Evolutionary conservation across 257 asterid genomes (phyloP).

Genomic region (Oldenlandia corymbosa): DNA sequence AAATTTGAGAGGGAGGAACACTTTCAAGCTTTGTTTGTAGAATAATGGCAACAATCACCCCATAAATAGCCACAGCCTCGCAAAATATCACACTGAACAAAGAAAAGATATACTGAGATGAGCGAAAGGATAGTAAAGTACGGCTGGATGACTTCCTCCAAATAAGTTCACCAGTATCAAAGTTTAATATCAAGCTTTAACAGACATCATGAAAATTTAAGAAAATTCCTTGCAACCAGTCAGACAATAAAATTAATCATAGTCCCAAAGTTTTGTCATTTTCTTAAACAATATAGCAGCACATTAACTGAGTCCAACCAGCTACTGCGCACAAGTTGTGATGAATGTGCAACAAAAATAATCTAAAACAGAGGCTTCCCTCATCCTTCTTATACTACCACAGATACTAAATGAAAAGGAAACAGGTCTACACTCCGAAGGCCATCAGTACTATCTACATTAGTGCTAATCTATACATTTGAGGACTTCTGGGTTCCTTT

Average conservation of each 20-base stretch:
- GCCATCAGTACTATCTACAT: not conserved
- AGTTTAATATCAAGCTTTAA: not conserved
- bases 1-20: constrained; percentile 65
- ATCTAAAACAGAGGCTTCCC: not conserved
- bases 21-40: constrained; percentile 97
- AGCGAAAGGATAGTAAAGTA: not conserved
- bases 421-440: not conserved
- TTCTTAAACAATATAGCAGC: no score
- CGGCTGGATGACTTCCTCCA: not conserved
- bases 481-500: not conserved
- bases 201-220: not conserved
- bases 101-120: constrained; percentile 9
- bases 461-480: not conserved
- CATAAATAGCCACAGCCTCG: constrained; percentile 98
- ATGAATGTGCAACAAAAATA: not conserved
- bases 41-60: constrained; percentile 97
- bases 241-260: not conserved
- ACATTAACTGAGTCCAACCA: not conserved
- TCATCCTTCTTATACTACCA: not conserved
- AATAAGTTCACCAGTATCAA: not conserved
- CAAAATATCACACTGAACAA: constrained; percentile 83
- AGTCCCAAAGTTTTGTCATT: not conserved
- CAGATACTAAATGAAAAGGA: not conserved
- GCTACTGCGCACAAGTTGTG: not conserved
- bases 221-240: no score